Evolutionary conservation across 2,329 filamentous ascomycete species (phyloP), one percentile per base, ranked within the genome.

Genomic region (Bisporella sp.): DNA sequence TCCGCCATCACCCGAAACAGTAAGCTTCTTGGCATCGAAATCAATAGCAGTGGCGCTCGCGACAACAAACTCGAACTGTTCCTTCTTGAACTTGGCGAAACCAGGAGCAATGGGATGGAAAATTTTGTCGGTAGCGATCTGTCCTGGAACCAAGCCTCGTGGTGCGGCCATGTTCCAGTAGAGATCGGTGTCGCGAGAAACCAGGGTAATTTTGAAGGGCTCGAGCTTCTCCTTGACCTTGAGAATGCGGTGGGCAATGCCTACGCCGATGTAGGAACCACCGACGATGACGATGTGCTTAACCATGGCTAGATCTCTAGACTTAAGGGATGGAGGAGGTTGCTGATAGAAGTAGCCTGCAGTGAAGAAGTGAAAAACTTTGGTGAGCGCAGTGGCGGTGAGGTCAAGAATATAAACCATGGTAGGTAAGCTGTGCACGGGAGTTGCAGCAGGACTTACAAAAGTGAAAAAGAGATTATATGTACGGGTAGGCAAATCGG

Each of bases 31-130:
- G 58, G 11, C 39, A 13, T 80, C 71, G 0, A 72, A 64, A 41
- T 75, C 70, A 5, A 81, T 62, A 7, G 59, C 56, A 8, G 68
- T 64, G 46, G 78, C 78, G 43, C 67, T 67, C 49, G 73, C 78
- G 42, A 70, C 59, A 31, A 82, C 63, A 59, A 78, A 74, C 58
- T 79, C 75, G 56, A 80, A 81, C 51, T 70, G 66, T 28, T 64
- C 64, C 3, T 66, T 46, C 0, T 72, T 66, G 57, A 78, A 80
- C 46, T 72, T 65, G 28, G 68, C 62, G 60, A 81, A 79, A 30
- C 65, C 66, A 6, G 72, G 66, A 12, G 64, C 62, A 50, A 72
- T 64, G 7, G 67, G 62, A 40, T 59, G 54, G 55, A 73, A 66
- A 48, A 71, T 51, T 47, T 67, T 62, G 29, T 68, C 67, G 51